phyloP scores from a whole-genome alignment of 768 basidiomycete genomes.

The Phlegmacium glaucopus region DNA sequence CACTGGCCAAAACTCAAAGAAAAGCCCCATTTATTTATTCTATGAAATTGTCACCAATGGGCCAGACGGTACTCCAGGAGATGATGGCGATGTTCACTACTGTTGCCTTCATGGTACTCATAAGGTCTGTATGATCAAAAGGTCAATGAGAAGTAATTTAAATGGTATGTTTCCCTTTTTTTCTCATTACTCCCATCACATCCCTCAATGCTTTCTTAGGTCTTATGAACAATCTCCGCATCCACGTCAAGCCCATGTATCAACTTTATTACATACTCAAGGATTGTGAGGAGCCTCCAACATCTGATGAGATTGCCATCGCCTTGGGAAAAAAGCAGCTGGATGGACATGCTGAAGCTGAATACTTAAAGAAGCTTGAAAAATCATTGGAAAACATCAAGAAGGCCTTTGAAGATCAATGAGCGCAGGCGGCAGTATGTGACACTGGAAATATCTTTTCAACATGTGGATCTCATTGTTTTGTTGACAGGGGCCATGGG shows the following conservation, averaged over 20 bases:
- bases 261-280: background rate
- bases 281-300: background rate
- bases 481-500: conserved; percentile 27
- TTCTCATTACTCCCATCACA: no score
- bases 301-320: background rate
- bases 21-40: no score
- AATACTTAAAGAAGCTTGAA: background rate
- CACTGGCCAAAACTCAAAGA: no score
- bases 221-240: no score
- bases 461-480: background rate
- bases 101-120: no score
- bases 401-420: background rate
- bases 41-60: no score
- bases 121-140: no score
- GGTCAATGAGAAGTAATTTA: no score
- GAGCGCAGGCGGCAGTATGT: background rate
- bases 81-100: no score
- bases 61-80: no score
- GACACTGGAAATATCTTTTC: background rate
- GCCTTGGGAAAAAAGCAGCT: conserved; percentile 1
- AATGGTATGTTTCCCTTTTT: no score
- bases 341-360: background rate
- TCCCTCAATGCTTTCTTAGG: no score
- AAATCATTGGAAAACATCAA: background rate
- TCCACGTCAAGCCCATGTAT: background rate